phyloP scores from a whole-genome alignment of 306 rosid genomes.

The Heteromeles arbutifolia region DNA sequence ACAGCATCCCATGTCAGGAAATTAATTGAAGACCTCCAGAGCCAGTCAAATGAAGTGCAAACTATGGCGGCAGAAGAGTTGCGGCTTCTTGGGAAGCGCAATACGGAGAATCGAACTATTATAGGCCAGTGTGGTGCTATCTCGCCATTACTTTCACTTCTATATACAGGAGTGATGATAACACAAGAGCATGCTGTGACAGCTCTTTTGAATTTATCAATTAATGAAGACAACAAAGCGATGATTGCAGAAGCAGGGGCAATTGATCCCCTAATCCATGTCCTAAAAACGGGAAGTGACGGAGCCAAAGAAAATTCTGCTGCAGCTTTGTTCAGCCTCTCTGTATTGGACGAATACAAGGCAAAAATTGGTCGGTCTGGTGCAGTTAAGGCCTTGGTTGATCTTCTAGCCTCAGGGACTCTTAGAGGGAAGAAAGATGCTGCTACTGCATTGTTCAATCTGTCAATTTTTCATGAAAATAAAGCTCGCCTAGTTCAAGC shows the following conservation, averaged over 20 bases:
- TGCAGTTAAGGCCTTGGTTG: conserved; percentile 80
- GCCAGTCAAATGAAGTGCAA: conserved; percentile 52
- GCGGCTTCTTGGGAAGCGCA: conserved; percentile 75
- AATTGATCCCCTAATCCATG: conserved; percentile 77
- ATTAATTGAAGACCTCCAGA: conserved; percentile 66
- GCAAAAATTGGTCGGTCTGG: conserved; percentile 82
- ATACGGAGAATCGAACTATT: conserved; percentile 65
- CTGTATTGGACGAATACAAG: conserved; percentile 71
- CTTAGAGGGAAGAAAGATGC: conserved; percentile 94
- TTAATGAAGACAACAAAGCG: conserved; percentile 61
- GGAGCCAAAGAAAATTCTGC: conserved; percentile 93
- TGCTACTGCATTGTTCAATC: conserved; percentile 83
- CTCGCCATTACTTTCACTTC: conserved; percentile 49
- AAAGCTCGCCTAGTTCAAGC: conserved; percentile 90
- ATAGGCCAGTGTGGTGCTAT: conserved; percentile 69
- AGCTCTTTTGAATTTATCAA: conserved; percentile 80
- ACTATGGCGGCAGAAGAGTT: conserved; percentile 76
- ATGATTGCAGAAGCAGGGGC: conserved; percentile 80
- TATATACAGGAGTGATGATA: conserved; percentile 51
- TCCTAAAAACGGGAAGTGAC: conserved; percentile 65
- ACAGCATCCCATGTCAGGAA: conserved; percentile 50
- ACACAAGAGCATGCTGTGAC: conserved; percentile 95
- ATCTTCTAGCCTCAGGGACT: conserved; percentile 76
- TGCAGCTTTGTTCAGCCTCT: conserved; percentile 82
- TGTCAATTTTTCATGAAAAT: conserved; percentile 86